Percentiles rank a stretch among this genome's conserved stretches.
phyloP scores from a whole-genome alignment of 441 rosid species.

The Lepidium campestre region DNA sequence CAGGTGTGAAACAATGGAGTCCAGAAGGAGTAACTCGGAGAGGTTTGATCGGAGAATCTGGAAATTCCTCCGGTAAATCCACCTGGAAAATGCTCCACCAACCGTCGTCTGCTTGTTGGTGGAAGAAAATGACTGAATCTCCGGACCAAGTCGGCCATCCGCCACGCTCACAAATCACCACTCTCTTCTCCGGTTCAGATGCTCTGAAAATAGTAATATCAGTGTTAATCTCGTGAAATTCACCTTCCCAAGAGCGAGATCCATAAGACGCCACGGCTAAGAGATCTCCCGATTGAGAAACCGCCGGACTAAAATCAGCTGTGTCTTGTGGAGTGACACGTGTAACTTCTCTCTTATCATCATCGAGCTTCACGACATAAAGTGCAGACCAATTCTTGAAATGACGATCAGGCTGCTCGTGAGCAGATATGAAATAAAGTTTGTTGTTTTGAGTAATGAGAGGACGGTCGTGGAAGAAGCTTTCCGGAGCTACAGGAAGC shows the following conservation, averaged over 20 bases:
- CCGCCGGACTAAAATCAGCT: slow-evolving; percentile 67
- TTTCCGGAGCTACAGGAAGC: slow-evolving; percentile 37
- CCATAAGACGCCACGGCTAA: slow-evolving; percentile 71
- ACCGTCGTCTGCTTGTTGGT: slow-evolving; percentile 68
- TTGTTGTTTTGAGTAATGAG: slow-evolving; percentile 24
- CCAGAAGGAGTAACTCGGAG: slow-evolving; percentile 71
- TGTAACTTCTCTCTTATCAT: background rate
- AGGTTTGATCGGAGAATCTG: slow-evolving; percentile 35
- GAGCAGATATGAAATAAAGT: slow-evolving; percentile 70
- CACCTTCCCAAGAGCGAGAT: slow-evolving; percentile 66
- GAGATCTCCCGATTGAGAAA: slow-evolving; percentile 47
- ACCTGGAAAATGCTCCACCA: slow-evolving; percentile 82
- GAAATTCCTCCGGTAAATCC: slow-evolving; percentile 24
- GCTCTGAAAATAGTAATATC: slow-evolving; percentile 51
- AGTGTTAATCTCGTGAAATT: slow-evolving; percentile 61
- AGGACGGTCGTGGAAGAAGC: slow-evolving; percentile 81
- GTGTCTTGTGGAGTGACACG: slow-evolving; percentile 52
- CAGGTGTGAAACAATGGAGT: slow-evolving; percentile 85
- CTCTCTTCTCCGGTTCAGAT: slow-evolving; percentile 46
- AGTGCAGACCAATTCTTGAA: slow-evolving; percentile 71
- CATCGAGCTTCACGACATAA: slow-evolving; percentile 31
- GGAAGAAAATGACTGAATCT: slow-evolving; percentile 64
- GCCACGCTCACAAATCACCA: slow-evolving; percentile 45
- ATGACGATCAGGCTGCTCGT: slow-evolving; percentile 47
- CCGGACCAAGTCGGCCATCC: slow-evolving; percentile 87